Evolutionary conservation across 768 basidiomycete genomes (phyloP).

Genomic region (Antrodiella citrinella): DNA sequence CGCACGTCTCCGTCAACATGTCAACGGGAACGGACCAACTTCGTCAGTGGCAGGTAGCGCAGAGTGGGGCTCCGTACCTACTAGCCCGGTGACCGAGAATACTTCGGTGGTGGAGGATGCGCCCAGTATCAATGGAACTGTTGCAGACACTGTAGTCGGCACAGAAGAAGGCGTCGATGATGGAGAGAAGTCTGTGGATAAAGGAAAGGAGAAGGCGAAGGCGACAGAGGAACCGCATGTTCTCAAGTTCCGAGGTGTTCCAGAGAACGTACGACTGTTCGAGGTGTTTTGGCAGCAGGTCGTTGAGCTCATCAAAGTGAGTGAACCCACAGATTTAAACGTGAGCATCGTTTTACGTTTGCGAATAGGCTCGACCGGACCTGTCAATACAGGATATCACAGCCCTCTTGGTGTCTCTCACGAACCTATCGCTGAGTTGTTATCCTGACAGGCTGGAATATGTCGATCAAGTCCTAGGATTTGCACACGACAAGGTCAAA

Average conservation of each 20-base stretch:
- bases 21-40: conserved; percentile 16
- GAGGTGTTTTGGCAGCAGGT: conserved; percentile 99
- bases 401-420: conserved; percentile 88
- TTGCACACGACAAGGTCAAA: conserved; percentile 78
- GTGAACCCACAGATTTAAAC: conserved; percentile 12
- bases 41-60: conserved; percentile 12
- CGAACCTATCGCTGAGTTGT: conserved; percentile 91
- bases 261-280: conserved; percentile 90
- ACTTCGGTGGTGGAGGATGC: conserved; percentile 11
- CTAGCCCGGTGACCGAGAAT: conserved; percentile 18
- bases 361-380: conserved; percentile 88
- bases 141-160: conserved; percentile 3
- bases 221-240: conserved; percentile 26
- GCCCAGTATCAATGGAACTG: conserved; percentile 8
- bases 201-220: conserved; percentile 42
- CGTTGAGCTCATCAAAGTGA: conserved; percentile 92
- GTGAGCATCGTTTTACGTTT: background rate
- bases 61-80: conserved; percentile 21
- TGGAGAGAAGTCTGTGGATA: conserved; percentile 18
- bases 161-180: background rate
- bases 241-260: conserved; percentile 90
- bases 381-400: conserved; percentile 97
- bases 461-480: conserved; percentile 90
- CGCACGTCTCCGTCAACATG: conserved; percentile 48
- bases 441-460: conserved; percentile 97